A percentile compares a stretch with the other conserved stretches of the same genome.
Evolutionary conservation across 2,329 filamentous ascomycete genomes (phyloP).

Genomic region (Diaporthe amygdali): DNA sequence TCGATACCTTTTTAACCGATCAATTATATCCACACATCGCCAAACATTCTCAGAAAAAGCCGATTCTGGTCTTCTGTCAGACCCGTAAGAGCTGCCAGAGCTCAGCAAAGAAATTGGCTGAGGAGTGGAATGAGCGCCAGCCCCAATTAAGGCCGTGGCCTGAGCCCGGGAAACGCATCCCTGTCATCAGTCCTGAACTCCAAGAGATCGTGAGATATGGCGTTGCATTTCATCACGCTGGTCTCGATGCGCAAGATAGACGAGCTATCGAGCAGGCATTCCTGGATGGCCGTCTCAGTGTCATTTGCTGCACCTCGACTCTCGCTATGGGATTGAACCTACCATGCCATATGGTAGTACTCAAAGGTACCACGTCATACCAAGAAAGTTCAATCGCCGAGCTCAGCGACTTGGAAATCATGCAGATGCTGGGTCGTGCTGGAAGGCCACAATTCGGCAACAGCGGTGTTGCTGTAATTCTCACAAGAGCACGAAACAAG

Average conservation of each 20-base stretch:
- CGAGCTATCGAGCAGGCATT: conserved; percentile 71
- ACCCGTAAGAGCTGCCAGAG: conserved; percentile 73
- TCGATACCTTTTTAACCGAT: conserved; percentile 71
- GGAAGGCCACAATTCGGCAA: conserved; percentile 84
- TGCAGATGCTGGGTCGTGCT: conserved; percentile 89
- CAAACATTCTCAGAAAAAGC: conserved; percentile 72
- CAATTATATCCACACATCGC: conserved; percentile 71
- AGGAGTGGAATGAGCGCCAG: conserved; percentile 63
- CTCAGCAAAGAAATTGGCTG: conserved; percentile 71
- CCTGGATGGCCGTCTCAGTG: conserved; percentile 71
- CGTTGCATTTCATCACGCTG: conserved; percentile 84
- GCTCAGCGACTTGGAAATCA: conserved; percentile 82
- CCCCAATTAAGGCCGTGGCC: conserved; percentile 66
- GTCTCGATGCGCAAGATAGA: conserved; percentile 69
- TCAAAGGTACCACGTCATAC: conserved; percentile 79
- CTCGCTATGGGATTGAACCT: conserved; percentile 84
- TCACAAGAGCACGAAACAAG: conserved; percentile 72
- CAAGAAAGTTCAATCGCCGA: conserved; percentile 66
- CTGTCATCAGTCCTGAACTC: conserved; percentile 64
- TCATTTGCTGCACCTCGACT: conserved; percentile 89
- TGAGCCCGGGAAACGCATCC: conserved; percentile 54
- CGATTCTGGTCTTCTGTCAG: conserved; percentile 83
- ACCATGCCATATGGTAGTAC: conserved; percentile 81
- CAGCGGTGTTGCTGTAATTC: conserved; percentile 77
- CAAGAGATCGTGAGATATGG: conserved; percentile 56